Base-by-base conservation (phyloP, 441 rosid genomes). In the Capsella rubella region DNA sequence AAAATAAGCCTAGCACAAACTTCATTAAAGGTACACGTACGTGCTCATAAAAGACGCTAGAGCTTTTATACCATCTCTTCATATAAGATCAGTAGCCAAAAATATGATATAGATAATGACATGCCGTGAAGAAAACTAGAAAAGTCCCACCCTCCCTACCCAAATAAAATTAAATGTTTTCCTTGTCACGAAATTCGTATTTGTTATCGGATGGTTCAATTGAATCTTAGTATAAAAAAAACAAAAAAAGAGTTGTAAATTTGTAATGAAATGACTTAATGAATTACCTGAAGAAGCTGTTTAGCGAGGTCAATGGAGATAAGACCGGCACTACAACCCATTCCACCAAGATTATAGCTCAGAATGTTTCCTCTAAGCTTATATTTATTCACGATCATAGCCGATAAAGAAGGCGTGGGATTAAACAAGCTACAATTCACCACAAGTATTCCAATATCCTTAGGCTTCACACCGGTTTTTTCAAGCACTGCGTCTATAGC, bases 281-380 rank as follows among this genome's bases (percentile, higher is more conserved):
- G 28, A 28, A 40, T 32, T 71, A 88, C 92, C 90, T 88, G 92
- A 50, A 88, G 81, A 28, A 88, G 77, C 66, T 86, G 90, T 69
- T 88, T 88, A 62, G 90, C 92, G 9, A 88, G 87, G 78, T 88
- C 92, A 4, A 88, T 85, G 16, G 92, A 84, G 63, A 88, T 86
- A 2, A 88, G 82, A 2, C 90, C 92, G 21, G 92, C 92, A 45
- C 92, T 88, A 82, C 92, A 88, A n/a, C 92, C 92, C 92, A 88
- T 88, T 14, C 92, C 90, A 35, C 90, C 90, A 29, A 88, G 87
- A 68, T 86, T 88, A 62, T 86, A 88, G 76, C 90, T 88, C 81
- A 77, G 56, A n/a, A 88, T 35, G 45, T 88, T 86, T 53, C 92
- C 89, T 73, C 90, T 75, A 64, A 86, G 87, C 79, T 88, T 86